Percentiles rank a stretch among this genome's conserved stretches.
These are phyloP conservation scores for Malus hybrid DNA, from an alignment of 331 rosid species.

Conservation along the genomic window DNA sequence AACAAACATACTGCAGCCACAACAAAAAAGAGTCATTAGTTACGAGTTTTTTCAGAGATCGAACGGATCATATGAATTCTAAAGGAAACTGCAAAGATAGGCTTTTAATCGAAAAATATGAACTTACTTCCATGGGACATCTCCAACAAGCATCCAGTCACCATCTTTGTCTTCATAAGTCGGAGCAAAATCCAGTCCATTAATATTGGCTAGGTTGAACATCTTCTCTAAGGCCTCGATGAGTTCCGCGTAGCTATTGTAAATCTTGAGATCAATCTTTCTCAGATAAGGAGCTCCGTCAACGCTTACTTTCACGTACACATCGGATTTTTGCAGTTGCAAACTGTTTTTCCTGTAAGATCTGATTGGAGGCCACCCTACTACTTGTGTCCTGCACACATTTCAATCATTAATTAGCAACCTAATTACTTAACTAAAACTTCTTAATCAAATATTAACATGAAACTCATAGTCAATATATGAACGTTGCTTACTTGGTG, in stretches of 20 bases:
- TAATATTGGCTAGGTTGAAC: slow-evolving; percentile 48
- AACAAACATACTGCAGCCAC: slow-evolving; percentile 63
- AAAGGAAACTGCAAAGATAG: background rate
- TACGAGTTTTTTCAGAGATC: background rate
- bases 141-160: slow-evolving; percentile 97
- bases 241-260: slow-evolving; percentile 57
- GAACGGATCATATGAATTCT: background rate
- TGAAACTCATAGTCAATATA: background rate
- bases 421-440: background rate
- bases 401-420: background rate
- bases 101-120: background rate
- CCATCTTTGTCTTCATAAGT: slow-evolving; percentile 92
- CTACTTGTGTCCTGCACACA: slow-evolving; percentile 55
- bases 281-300: slow-evolving; percentile 87
- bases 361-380: slow-evolving; percentile 91
- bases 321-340: slow-evolving; percentile 27
- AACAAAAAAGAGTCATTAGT: background rate
- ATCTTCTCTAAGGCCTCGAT: slow-evolving; percentile 56
- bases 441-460: background rate
- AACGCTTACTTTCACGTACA: slow-evolving; percentile 66
- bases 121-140: slow-evolving; percentile 90
- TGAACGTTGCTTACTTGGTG: slow-evolving; percentile 35
- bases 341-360: slow-evolving; percentile 50
- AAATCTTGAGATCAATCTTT: slow-evolving; percentile 66
- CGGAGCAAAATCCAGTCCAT: slow-evolving; percentile 67